A percentile compares a stretch with the other conserved stretches of the same genome.
phyloP scores from a whole-genome alignment of 805 yeast species.

The Trichomonascus vanleenenianus region DNA sequence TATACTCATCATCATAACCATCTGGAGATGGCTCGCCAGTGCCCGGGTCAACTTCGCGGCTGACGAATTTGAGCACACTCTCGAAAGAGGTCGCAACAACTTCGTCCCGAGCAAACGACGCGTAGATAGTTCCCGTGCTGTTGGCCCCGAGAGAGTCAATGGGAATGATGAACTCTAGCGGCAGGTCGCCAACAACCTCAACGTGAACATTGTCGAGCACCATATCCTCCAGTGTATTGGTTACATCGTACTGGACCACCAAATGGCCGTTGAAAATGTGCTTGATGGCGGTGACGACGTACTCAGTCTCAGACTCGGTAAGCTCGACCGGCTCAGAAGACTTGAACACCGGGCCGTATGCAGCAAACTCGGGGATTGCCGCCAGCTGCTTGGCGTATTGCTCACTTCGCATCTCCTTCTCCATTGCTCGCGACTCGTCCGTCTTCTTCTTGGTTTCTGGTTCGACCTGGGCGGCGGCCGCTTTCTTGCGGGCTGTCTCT shows the following conservation, averaged over 20 bases:
- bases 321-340: slow-evolving; percentile 57
- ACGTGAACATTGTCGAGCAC: slow-evolving; percentile 72
- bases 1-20: slow-evolving; percentile 91
- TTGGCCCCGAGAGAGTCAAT: slow-evolving; percentile 66
- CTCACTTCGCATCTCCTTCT: slow-evolving; percentile 14
- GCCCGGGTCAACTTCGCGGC: slow-evolving; percentile 71
- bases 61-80: slow-evolving; percentile 62
- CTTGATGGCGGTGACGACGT: slow-evolving; percentile 75
- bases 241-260: slow-evolving; percentile 73
- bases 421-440: slow-evolving; percentile 20
- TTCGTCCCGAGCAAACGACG: slow-evolving; percentile 53
- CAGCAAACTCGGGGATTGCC: slow-evolving; percentile 62
- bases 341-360: slow-evolving; percentile 69
- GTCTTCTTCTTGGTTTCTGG: slow-evolving; percentile 35
- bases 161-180: slow-evolving; percentile 69
- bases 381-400: slow-evolving; percentile 61
- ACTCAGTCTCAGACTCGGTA: slow-evolving; percentile 90
- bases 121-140: slow-evolving; percentile 66
- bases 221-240: slow-evolving; percentile 75
- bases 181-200: slow-evolving; percentile 44
- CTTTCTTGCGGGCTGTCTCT: slow-evolving; percentile 28
- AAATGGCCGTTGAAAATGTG: slow-evolving; percentile 70
- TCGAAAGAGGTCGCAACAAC: slow-evolving; percentile 42
- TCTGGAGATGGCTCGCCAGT: slow-evolving; percentile 65
- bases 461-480: slow-evolving; percentile 49